Conservation (phyloP, 257 asterid genomes). For the Phtheirospermum japonicum region DNA sequence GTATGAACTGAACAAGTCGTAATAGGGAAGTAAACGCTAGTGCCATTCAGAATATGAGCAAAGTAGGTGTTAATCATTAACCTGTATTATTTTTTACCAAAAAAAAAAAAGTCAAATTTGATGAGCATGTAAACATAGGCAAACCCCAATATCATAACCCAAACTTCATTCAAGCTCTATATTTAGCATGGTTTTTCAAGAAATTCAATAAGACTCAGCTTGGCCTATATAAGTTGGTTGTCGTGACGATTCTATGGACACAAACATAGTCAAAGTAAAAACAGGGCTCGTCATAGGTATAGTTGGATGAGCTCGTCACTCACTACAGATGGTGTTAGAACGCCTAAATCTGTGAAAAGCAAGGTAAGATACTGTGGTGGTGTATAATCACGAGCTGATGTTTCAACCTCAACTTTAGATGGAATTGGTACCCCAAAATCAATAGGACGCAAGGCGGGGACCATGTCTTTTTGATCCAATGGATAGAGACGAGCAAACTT, state of each 20-base stretch:
- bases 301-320: no score
- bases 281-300: no score
- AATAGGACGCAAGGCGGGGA: no score
- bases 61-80: constrained; percentile 70
- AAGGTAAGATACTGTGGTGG: no score
- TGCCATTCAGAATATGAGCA: constrained; percentile 88
- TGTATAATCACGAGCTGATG: no score
- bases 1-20: constrained; percentile 73
- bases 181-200: background rate
- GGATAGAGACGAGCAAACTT: no score
- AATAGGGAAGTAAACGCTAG: constrained; percentile 73
- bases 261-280: background rate
- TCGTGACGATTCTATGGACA: background rate
- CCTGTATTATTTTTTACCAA: constrained; percentile 49
- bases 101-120: background rate
- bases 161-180: background rate
- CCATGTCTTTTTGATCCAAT: no score
- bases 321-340: no score
- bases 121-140: background rate
- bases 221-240: background rate
- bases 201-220: background rate
- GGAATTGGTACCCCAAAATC: no score
- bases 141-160: background rate
- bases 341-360: no score
- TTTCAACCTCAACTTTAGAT: no score